Evolutionary conservation across 148 eudicot species (phyloP).

Genomic region (Polygonum aviculare): DNA sequence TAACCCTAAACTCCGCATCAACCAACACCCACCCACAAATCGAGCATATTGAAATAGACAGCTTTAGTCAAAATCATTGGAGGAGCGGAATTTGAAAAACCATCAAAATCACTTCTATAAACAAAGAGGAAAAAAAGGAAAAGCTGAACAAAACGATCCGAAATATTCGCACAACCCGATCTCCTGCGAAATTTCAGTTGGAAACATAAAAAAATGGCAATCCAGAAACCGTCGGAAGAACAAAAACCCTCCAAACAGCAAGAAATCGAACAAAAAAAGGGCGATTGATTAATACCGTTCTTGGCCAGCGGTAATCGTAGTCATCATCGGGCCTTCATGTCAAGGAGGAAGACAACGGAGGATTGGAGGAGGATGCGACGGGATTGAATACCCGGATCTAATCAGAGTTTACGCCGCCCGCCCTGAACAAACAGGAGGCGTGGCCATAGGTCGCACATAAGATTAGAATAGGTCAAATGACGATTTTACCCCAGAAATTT

Average conservation of each 20-base stretch:
- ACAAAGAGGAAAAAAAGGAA: neutral
- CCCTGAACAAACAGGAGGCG: neutral
- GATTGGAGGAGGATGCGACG: too few species aligned
- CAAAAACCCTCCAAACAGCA: neutral
- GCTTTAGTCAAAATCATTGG: neutral
- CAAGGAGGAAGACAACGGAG: too few species aligned
- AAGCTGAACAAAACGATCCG: neutral
- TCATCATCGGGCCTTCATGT: too few species aligned
- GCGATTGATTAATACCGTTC: neutral
- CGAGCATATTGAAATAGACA: neutral
- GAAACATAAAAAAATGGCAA: neutral
- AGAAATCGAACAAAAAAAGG: neutral
- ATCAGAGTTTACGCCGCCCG: neutral
- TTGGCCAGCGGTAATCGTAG: conserved; percentile 49
- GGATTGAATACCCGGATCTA: neutral
- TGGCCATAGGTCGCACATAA: neutral
- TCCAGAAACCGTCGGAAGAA: neutral
- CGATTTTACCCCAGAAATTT: too few species aligned
- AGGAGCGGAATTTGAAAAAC: neutral
- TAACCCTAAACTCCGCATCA: neutral
- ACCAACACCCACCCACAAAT: neutral
- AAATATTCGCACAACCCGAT: neutral
- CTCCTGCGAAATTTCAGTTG: conserved; percentile 1
- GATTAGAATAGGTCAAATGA: too few species aligned
- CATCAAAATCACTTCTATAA: neutral